Evolutionary conservation across 768 basidiomycete genomes (phyloP).

Genomic region (Lactarius akahatsu): DNA sequence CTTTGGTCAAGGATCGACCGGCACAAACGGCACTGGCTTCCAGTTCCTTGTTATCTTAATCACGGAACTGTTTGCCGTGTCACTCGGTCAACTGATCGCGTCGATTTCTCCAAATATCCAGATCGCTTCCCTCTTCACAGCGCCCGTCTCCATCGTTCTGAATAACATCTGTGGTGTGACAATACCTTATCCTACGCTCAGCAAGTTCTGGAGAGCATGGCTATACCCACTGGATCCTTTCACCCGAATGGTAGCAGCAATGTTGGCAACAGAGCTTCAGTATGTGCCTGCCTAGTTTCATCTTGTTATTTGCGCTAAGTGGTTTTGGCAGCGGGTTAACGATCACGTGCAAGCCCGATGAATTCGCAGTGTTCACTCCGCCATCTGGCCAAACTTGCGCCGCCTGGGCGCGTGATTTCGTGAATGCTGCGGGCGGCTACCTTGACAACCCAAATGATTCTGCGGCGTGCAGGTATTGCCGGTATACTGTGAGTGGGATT

Average conservation of each 20-base stretch:
- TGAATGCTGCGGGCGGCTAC: constrained; percentile 64
- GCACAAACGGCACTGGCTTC: constrained; percentile 67
- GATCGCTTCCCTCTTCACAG: constrained; percentile 74
- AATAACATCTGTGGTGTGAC: constrained; percentile 80
- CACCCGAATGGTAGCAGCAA: constrained; percentile 71
- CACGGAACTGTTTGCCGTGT: constrained; percentile 71
- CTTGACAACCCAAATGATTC: constrained; percentile 65
- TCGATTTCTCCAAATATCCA: constrained; percentile 72
- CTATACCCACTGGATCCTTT: constrained; percentile 74
- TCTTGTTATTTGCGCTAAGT: constrained; percentile 1
- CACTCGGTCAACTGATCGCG: constrained; percentile 71
- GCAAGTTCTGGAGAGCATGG: constrained; percentile 75
- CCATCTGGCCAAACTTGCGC: constrained; percentile 72
- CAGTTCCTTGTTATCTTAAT: constrained; percentile 68
- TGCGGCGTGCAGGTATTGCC: constrained; percentile 68
- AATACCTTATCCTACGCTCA: constrained; percentile 64
- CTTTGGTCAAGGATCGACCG: constrained; percentile 62
- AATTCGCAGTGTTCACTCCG: constrained; percentile 71
- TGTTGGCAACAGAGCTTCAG: constrained; percentile 79
- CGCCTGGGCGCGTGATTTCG: constrained; percentile 70
- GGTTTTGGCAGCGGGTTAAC: constrained; percentile 50
- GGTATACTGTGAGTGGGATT: constrained; percentile 44
- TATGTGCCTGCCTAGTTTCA: constrained; percentile 31
- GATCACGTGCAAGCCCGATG: constrained; percentile 63
- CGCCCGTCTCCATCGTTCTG: constrained; percentile 64